Evolutionary conservation across 2,329 filamentous ascomycete genomes (phyloP), one percentile per base, ranked within the genome.

Genomic region (Ophiostoma sp.): DNA sequence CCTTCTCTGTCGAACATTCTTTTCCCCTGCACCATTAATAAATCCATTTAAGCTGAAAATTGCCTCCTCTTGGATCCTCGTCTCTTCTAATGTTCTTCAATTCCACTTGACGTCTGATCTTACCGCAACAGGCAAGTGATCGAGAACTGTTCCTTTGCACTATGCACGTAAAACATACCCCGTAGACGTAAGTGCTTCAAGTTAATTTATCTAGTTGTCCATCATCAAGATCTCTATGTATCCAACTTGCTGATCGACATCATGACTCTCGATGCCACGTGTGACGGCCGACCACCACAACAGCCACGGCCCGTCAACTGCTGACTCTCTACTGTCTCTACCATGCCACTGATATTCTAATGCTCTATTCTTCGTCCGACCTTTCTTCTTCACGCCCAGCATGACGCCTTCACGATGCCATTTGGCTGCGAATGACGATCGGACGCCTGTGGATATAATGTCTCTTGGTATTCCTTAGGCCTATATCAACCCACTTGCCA

Each of bases 331-430:
- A 31, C 39, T 41, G 39, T 5, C 39, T 41, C 39, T 7, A 15
- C 39, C 10, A 11, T 11, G 6, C 39, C 15, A 6, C 39, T 10
- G 39, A 4, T 41, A 41, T 10, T 41, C 3, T 41, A 41, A 2
- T 31, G 27, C 27, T 31, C 27, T 31, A 31, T 5, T 1, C 39
- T 41, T 54, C 13, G 15, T 54, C 27, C 27, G 27, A 31, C n/a
- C 48, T 20, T 7, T 11, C n/a, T 23, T 54, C 11, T 17, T 20
- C 6, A 31, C 27, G 52, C 52, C 52, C 52, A 57, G 52, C 52
- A 57, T 57, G 13, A 35, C 57, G 57, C 31, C 57, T 62, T 62
- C 57, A 35, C 57, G 57, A 35, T 62, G 57, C 57, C 57, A 62
- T 62, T 35, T 62, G 57, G 57, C 31, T n/a, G 10, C 11, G 57